Evolutionary conservation across 495 filamentous ascomycete genomes (phyloP).

Genomic region (Cenococcum geophilum): DNA sequence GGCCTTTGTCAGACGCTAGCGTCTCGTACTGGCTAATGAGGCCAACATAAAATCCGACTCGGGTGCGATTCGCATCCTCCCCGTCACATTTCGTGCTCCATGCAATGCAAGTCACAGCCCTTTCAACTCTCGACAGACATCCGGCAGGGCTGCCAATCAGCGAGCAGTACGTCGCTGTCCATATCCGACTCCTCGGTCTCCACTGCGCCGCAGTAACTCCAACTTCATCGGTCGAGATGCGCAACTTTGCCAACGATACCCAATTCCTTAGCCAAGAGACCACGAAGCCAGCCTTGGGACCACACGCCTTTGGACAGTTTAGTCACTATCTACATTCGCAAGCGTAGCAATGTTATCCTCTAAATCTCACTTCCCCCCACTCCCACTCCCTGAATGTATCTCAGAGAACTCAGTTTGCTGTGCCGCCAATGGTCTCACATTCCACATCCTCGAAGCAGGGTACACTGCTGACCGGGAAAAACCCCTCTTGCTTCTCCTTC

Average conservation of each 20-base stretch:
- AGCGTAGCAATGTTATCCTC: conserved; percentile 9
- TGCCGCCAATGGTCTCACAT: conserved; percentile 45
- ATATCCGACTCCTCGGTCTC: neutral
- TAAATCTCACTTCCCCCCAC: conserved; percentile 33
- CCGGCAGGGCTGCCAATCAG: neutral
- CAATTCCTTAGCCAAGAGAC: neutral
- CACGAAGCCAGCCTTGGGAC: conserved; percentile 7
- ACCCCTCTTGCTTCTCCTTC: conserved; percentile 57
- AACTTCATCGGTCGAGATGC: neutral
- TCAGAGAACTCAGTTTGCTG: conserved; percentile 39
- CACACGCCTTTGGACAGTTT: conserved; percentile 13
- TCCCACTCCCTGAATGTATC: conserved; percentile 48
- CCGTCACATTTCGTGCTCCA: too few species aligned
- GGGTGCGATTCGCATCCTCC: too few species aligned
- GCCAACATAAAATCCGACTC: too few species aligned
- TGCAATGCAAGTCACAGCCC: too few species aligned
- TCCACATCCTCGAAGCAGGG: conserved; percentile 57
- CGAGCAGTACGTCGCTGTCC: neutral
- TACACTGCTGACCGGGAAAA: conserved; percentile 34
- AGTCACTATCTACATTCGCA: conserved; percentile 2
- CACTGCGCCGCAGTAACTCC: neutral
- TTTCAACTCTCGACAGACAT: too few species aligned
- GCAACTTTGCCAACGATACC: neutral
- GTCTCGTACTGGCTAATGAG: too few species aligned
- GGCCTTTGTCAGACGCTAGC: too few species aligned